phyloP scores from a whole-genome alignment of 192 early-diverging fungal genomes.

The Thamnidium elegans region DNA sequence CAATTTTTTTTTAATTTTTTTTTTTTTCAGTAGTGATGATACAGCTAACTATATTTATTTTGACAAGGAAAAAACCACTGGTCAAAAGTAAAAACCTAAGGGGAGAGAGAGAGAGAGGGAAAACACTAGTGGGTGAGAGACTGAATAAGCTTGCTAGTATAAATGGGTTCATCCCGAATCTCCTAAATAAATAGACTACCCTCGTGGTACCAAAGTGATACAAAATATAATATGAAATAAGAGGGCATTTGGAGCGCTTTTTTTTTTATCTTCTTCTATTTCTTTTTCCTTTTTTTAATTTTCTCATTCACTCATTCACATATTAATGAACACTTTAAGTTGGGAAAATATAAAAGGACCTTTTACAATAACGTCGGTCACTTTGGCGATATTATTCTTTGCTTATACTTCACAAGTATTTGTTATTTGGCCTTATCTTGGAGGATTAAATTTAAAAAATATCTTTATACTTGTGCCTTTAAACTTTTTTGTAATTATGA shows the following conservation, averaged over 20 bases:
- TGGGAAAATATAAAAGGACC: slow-evolving; percentile 14
- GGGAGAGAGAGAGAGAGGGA: too few relatives aligned
- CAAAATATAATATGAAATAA: neutral
- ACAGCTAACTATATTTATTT: too few relatives aligned
- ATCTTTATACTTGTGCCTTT: slow-evolving; percentile 60
- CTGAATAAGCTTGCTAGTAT: too few relatives aligned
- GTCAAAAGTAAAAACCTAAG: too few relatives aligned
- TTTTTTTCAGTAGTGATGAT: too few relatives aligned
- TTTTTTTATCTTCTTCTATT: neutral
- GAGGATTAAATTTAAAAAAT: slow-evolving; percentile 16
- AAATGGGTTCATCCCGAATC: too few relatives aligned
- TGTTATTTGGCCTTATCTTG: slow-evolving; percentile 30
- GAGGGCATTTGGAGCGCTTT: neutral
- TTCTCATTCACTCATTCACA: neutral
- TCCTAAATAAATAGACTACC: too few relatives aligned
- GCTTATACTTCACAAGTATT: slow-evolving; percentile 32
- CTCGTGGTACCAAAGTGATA: slow-evolving; percentile 1
- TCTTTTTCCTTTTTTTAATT: slow-evolving; percentile 4
- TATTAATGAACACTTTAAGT: neutral
- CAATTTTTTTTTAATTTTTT: too few relatives aligned
- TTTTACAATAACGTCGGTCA: slow-evolving; percentile 17
- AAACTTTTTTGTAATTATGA: slow-evolving; percentile 71
- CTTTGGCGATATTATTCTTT: slow-evolving; percentile 17
- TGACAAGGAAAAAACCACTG: too few relatives aligned
- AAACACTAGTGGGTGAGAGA: too few relatives aligned